Evolutionary conservation across 208 protist genomes (phyloP), one percentile per base, ranked within the genome.

Genomic region (Wallacemonas sp.): DNA sequence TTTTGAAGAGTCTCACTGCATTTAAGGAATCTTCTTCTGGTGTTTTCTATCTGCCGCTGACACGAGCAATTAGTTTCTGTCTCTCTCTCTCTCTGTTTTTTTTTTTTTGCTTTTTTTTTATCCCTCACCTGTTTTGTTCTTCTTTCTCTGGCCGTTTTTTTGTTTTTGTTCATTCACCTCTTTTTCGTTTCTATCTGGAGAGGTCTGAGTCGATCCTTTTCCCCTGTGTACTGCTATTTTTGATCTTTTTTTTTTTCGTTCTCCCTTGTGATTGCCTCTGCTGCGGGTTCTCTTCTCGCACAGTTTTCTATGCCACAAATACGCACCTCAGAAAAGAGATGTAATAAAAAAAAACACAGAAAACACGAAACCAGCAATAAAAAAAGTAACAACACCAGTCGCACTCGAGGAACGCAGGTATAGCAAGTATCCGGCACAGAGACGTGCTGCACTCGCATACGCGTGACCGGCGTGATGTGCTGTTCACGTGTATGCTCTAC

Each of bases 341-440:
- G n/a, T n/a, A n/a, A n/a, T n/a, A 41, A 41, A 41, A 41, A 41
- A 41, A 41, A 49, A 49, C 44, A 24, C 5, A 9, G 15, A 49
- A n/a, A n/a, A 49, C 15, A 49, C 44, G 24, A 49, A 11, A 49
- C 15, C 44, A 5, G 26, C 30, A n/a, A n/a, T 28, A 30, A 38
- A 14, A 38, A 46, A 30, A 64, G 49, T 22, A 45, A n/a, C 46
- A 27, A 54, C 49, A 70, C n/a, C n/a, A n/a, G n/a, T n/a, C n/a
- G n/a, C n/a, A n/a, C n/a, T n/a, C n/a, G 17, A 38, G 55, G 55
- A 55, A 34, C 64, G 38, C 34, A 77, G 70, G 56, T 22, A 45
- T 5, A 34, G 26, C 51, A 38, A 11, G 51, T 33, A 5, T 4
- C 26, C 30, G 4, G 14, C 19, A 58, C 5, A 6, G 51, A 39